Base-by-base conservation (phyloP, 2,329 filamentous ascomycete genomes). In the Fusarium chaquense region DNA sequence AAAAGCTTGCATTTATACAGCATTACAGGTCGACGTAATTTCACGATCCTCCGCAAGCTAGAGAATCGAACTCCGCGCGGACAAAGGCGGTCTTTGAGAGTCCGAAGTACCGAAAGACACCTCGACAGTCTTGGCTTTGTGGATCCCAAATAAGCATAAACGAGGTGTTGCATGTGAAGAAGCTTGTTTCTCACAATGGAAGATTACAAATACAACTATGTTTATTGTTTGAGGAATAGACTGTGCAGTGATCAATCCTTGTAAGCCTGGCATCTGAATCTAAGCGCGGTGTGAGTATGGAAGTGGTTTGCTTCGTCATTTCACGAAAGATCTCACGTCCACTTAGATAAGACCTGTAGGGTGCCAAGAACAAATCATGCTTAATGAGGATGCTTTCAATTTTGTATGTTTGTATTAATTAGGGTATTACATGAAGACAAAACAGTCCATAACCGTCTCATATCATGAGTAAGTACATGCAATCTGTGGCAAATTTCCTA, bases 121-220 rank as follows among this genome's bases (percentile, higher is more conserved):
- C 6, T 36, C 8, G 11, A 16, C 4, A 26, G 36, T 24, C 61
- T 59, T 65, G 54, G 47, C 41, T 35, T 44, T 54, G 53, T 46
- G 61, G 61, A 52, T 32, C 46, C 43, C 61, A 45, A 62, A 65
- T 66, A 65, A 66, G 62, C 62, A 66, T 59, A 54, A 56, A 38
- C 47, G 32, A 24, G 10, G 35, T 20, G 36, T 30, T 45, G 10
- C 36, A 22, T 40, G 6, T 20, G 36, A 20, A 28, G 41, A 46
- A 20, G 20, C 44, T 57, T 32, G 18, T 41, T 55, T 40, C 33
- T 38, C 22, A 13, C 4, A 40, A 40, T 40, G 38, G 16, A 6
- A 20, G 54, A 36, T 65, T 32, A 65, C 43, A 66, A 66, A 65
- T 65, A 58, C 26, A 55, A 12, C 13, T 7, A 12, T 35, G 8